Conservation (phyloP, 306 rosid genomes). For the Leucaena leucocephala region DNA sequence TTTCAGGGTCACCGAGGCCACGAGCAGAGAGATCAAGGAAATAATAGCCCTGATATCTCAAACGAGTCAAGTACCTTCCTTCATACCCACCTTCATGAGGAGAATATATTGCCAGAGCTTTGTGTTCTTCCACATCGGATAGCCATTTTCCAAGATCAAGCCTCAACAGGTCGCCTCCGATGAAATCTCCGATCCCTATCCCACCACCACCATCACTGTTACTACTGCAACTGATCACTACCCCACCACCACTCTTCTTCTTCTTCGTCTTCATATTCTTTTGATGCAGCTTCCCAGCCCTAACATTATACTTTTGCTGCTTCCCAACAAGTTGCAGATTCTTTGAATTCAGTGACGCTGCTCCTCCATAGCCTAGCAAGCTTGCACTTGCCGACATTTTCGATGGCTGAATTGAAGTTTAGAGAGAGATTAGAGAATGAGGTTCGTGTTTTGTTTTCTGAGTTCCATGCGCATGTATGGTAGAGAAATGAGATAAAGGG, state of each 20-base stretch:
- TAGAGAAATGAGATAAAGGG: constrained; percentile 71
- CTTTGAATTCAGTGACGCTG: constrained; percentile 38
- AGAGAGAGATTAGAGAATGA: constrained; percentile 18
- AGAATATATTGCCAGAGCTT: constrained; percentile 84
- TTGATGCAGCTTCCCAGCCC: background rate
- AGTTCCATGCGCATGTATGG: constrained; percentile 53
- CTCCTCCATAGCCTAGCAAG: constrained; percentile 51
- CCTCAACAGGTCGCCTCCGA: constrained; percentile 83
- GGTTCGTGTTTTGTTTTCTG: constrained; percentile 21
- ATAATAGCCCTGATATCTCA: constrained; percentile 78
- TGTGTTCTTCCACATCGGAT: constrained; percentile 90
- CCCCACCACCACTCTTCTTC: constrained; percentile 13
- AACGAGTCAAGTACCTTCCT: constrained; percentile 81
- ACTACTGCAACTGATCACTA: constrained; percentile 50
- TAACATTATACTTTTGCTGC: background rate
- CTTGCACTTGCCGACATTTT: constrained; percentile 61
- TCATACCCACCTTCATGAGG: constrained; percentile 98
- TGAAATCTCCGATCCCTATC: constrained; percentile 66
- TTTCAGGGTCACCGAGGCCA: constrained; percentile 96
- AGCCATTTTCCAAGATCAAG: constrained; percentile 82
- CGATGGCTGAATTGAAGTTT: background rate
- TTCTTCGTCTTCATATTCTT: background rate
- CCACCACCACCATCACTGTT: constrained; percentile 29
- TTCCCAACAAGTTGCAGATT: constrained; percentile 16
- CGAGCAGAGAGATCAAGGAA: constrained; percentile 86